Percentiles rank a stretch among this genome's conserved stretches.
Evolutionary conservation across 441 rosid species (phyloP).

Genomic region (Kokia cookei): DNA sequence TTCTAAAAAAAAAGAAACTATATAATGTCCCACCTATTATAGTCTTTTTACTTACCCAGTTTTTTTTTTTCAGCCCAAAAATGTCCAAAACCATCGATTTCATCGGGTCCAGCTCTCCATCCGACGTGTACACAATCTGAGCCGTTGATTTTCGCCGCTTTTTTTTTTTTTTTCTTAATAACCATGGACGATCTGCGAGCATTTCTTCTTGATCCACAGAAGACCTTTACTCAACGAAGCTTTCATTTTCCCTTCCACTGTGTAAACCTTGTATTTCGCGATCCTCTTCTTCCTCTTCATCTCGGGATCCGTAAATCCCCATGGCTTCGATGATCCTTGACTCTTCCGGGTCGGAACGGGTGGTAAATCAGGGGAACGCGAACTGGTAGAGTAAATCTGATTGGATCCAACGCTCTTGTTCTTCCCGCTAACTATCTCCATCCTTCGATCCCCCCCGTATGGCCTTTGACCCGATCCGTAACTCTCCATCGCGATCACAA

Average conservation of each 20-base stretch:
- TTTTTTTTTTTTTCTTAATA: slow-evolving; percentile 11
- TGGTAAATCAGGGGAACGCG: slow-evolving; percentile 25
- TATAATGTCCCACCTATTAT: too few relatives aligned
- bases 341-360: slow-evolving; percentile 20
- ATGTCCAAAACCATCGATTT: neutral
- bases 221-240: slow-evolving; percentile 55
- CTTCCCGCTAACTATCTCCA: slow-evolving; percentile 63
- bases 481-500: slow-evolving; percentile 26
- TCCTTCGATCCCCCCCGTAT: slow-evolving; percentile 29
- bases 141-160: neutral
- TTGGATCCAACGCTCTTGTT: slow-evolving; percentile 20
- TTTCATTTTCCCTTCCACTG: slow-evolving; percentile 69
- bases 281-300: slow-evolving; percentile 69
- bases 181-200: slow-evolving; percentile 44
- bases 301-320: slow-evolving; percentile 68
- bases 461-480: slow-evolving; percentile 35
- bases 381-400: slow-evolving; percentile 29
- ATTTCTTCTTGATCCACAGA: slow-evolving; percentile 76
- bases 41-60: neutral
- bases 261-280: slow-evolving; percentile 63
- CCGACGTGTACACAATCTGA: slow-evolving; percentile 14
- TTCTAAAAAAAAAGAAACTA: neutral
- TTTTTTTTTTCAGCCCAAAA: neutral
- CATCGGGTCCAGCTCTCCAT: slow-evolving; percentile 2
- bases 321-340: slow-evolving; percentile 32